Evolutionary conservation across 345 rosid genomes (phyloP), one percentile per base, ranked within the genome.

Genomic region (Carallia brachiata): DNA sequence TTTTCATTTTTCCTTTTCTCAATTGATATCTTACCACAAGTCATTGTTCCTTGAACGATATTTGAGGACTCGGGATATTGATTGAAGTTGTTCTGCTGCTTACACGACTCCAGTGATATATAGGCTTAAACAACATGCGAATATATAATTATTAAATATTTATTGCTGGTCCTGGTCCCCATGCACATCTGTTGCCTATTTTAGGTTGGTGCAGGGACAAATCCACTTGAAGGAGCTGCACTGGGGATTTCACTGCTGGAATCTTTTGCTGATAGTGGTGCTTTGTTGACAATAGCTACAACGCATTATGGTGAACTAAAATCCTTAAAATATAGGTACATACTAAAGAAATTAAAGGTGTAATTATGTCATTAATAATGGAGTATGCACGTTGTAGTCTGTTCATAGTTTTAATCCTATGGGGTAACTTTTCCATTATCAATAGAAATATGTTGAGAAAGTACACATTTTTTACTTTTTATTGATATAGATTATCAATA

Each of bases 201-300:
- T 32, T 76, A 93, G 97, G 93, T 94, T 80, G 96, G 97, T 76
- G 96, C 93, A 27, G 97, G 98, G 70, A 94, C 98, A 67, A 94
- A 94, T 84, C 98, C 98, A 37, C 91, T 94, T 65, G 97, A 94
- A 86, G 97, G 98, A 69, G 96, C 98, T 70, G 97, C 97, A 54
- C 79, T 94, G 63, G 97, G 96, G 69, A 91, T 94, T 93, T 83
- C 98, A 52, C 68, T 94, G 61, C 89, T 94, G 52, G 96, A 94
- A 83, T 86, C 93, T 28, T 94, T 91, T 82, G 97, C 91, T 55
- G 80, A 75, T 70, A 80, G 76, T 40, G 93, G 91, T 62, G 87
- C 95, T 72, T 73, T 88, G 37, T 83, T 94, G 78, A 94, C 98
- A 50, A 82, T 94, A 79, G 97, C 96, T 76, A 88, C 98, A 17